phyloP scores from a whole-genome alignment of 2,329 filamentous ascomycete species.

The Thelonectria olida region DNA sequence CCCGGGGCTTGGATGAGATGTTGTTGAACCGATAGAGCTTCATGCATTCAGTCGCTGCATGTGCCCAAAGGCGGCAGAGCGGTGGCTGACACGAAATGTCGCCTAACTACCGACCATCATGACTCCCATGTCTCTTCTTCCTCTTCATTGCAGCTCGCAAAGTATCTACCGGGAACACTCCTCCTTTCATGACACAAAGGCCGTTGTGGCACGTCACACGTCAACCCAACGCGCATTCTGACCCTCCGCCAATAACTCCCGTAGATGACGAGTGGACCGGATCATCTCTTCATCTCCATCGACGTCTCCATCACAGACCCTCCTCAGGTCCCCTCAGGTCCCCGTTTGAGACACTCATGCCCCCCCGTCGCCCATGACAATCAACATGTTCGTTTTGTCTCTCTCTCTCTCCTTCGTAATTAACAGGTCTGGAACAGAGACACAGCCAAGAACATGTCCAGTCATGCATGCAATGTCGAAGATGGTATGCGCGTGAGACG shows the following conservation, averaged over 20 bases:
- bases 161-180: not conserved
- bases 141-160: not conserved
- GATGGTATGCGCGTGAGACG: conserved; percentile 13
- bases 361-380: conserved; percentile 40
- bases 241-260: not conserved
- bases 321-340: conserved; percentile 18
- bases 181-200: not conserved
- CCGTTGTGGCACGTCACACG: conserved; percentile 16
- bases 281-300: conserved; percentile 33
- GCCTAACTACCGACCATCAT: not conserved
- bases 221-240: conserved; percentile 28
- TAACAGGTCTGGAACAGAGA: no score
- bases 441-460: conserved; percentile 10
- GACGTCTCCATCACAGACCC: conserved; percentile 20
- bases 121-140: not conserved
- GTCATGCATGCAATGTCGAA: conserved; percentile 12
- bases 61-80: conserved; percentile 4
- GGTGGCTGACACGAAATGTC: not conserved
- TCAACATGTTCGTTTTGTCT: conserved; percentile 16
- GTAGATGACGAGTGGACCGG: conserved; percentile 38
- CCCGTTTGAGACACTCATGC: conserved; percentile 23
- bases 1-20: conserved; percentile 17
- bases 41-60: conserved; percentile 12
- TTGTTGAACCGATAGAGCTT: no score
- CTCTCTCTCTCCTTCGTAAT: no score